Conservation (phyloP, 192 early-diverging fungal species). For the Linnemannia zychae region DNA sequence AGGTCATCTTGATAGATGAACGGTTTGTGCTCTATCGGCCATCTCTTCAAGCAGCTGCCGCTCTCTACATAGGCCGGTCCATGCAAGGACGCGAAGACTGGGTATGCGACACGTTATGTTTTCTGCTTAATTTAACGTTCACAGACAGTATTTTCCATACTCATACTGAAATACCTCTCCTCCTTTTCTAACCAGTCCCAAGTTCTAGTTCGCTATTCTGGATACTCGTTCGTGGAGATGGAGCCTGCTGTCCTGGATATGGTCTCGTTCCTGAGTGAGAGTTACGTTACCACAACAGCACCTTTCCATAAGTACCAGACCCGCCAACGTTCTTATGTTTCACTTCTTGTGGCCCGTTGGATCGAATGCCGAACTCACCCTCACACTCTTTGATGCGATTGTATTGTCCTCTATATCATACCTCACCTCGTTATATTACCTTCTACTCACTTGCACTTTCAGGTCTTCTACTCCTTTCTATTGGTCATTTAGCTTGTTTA, state of each 20-base stretch:
- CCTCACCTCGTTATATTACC: not conserved
- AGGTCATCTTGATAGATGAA: slow-evolving; percentile 89
- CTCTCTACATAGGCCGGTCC: slow-evolving; percentile 79
- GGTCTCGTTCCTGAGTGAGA: slow-evolving; percentile 73
- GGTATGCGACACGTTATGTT: slow-evolving; percentile 24
- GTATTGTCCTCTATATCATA: not conserved
- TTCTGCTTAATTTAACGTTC: slow-evolving; percentile 54
- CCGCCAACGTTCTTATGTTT: not conserved
- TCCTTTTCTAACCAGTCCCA: not conserved
- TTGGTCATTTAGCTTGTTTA: too few species aligned
- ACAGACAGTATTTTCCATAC: not conserved
- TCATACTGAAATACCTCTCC: not conserved
- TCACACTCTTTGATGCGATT: not conserved
- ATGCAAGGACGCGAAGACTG: slow-evolving; percentile 81
- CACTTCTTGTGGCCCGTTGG: not conserved
- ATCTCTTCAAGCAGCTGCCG: slow-evolving; percentile 82
- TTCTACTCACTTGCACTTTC: too few species aligned
- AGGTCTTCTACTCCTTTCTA: too few species aligned
- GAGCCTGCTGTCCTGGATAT: slow-evolving; percentile 71
- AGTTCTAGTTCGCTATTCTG: slow-evolving; percentile 76
- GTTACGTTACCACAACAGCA: not conserved
- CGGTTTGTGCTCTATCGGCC: slow-evolving; percentile 77
- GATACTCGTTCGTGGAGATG: slow-evolving; percentile 79
- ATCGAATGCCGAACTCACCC: not conserved
- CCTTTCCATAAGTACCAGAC: slow-evolving; percentile 39